Conservation (phyloP, 352 stramenopile species). For the Phytophthora rubi region DNA sequence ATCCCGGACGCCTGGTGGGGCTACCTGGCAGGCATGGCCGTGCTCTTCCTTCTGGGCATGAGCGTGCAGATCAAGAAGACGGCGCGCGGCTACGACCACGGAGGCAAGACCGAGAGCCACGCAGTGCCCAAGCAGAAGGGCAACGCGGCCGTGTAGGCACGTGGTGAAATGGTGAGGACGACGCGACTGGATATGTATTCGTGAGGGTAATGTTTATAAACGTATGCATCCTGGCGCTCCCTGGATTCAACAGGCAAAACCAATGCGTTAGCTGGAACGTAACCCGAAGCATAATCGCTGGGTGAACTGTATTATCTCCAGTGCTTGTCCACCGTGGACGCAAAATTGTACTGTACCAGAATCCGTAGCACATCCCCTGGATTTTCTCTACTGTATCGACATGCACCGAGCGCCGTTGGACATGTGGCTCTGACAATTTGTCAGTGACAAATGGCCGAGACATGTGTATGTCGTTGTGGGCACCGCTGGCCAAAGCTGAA, state of each 20-base stretch:
- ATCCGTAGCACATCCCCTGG: constrained; percentile 16
- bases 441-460: background rate
- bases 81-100: constrained; percentile 55
- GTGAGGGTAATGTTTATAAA: constrained; percentile 29
- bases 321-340: constrained; percentile 4
- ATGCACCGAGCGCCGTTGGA: constrained; percentile 12
- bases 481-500: no score
- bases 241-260: no score
- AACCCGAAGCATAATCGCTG: constrained; percentile 2
- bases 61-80: constrained; percentile 71
- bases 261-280: no score
- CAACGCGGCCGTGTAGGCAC: constrained; percentile 33
- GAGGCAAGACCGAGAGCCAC: constrained; percentile 39
- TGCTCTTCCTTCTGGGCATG: constrained; percentile 67
- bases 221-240: constrained; percentile 22
- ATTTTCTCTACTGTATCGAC: constrained; percentile 6
- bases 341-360: background rate
- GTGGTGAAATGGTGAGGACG: background rate
- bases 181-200: constrained; percentile 26
- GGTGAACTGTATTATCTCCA: background rate
- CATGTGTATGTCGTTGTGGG: background rate
- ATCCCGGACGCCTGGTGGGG: constrained; percentile 78
- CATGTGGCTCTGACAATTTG: constrained; percentile 6
- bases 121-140: constrained; percentile 35
- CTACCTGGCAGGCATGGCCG: constrained; percentile 66